Conservation (phyloP, 352 stramenopile genomes). For the Phytophthora sansomeana region DNA sequence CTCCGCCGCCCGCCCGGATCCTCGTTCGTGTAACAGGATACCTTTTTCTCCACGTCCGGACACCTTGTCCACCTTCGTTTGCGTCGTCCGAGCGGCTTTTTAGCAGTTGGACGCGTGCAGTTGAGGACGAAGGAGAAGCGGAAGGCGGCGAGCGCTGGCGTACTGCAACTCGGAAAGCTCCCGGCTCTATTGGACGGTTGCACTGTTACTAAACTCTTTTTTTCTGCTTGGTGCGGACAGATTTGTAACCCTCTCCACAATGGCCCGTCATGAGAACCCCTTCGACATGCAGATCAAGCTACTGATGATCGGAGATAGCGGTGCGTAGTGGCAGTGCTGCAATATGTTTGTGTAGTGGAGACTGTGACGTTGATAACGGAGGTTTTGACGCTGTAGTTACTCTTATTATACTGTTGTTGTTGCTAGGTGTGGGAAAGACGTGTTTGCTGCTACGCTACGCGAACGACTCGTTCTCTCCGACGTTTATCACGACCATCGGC, state of each 20-base stretch:
- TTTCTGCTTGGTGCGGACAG: conserved; percentile 19
- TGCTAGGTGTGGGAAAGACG: conserved; percentile 88
- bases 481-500: conserved; percentile 92
- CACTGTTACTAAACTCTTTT: conserved; percentile 2
- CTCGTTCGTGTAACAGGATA: conserved; percentile 15
- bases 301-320: conserved; percentile 97
- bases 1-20: neutral
- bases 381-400: neutral
- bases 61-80: conserved; percentile 24
- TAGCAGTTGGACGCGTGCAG: conserved; percentile 17
- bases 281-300: conserved; percentile 99
- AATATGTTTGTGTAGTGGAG: no score
- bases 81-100: conserved; percentile 12
- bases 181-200: neutral
- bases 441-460: conserved; percentile 90
- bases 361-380: no score
- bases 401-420: neutral
- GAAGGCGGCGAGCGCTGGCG: neutral
- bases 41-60: conserved; percentile 18
- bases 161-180: neutral
- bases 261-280: conserved; percentile 92
- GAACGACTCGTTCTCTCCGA: conserved; percentile 92
- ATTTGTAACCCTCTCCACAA: conserved; percentile 44
- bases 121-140: neutral
- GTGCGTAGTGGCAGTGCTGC: conserved; percentile 52